Base-by-base conservation (phyloP, 148 eudicot genomes). In the Gaultheria prostrata region DNA sequence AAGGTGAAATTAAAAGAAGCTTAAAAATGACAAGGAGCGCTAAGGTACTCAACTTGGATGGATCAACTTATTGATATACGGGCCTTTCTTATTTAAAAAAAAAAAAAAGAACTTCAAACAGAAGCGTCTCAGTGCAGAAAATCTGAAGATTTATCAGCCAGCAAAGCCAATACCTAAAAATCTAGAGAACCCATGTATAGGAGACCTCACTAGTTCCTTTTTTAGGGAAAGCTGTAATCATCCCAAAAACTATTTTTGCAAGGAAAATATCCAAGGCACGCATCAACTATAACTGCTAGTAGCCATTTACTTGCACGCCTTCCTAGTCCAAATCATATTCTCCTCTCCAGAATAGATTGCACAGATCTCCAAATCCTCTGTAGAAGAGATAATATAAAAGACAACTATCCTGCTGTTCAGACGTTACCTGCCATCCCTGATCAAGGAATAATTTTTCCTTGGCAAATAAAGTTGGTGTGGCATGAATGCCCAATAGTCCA, bases 361-460 rank as follows among this genome's bases (percentile, higher is more conserved):
- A 8, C 8, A 82, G 59, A 56, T 43, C 46, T 74, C 69, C 24
- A 56, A 54, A 46, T 49, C 21, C n/a, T 76, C 71, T 45, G 9
- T 21, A 79, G 15, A 78, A 3, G 8, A 71, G 46, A 43, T 49
- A 69, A 51, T 67, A 26, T 65, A 6, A 50, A 30, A 72, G 73
- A 48, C 26, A 75, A 67, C 46, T 20, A 80, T 48, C 75, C 53
- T 28, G 33, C 26, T 51, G 43, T 78, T 32, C 54, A 77, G 73
- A 74, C 13, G 54, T 86, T 93, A 97, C 99, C 98, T 97, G 96
- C 99, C 99, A 95, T 86, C 99, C 99, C 76, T 95, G 98, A 85
- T 95, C 95, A 56, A 92, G 90, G 87, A 95, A 97, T 83, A 95
- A 93, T 71, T 86, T 92, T 89, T 95, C 98, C 89, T 95, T 97